Percentiles rank a stretch among this genome's conserved stretches.
These are phyloP conservation scores for Groenewaldozyma salmanticensis DNA, from an alignment of 805 yeast species.

Conservation along the genomic window DNA sequence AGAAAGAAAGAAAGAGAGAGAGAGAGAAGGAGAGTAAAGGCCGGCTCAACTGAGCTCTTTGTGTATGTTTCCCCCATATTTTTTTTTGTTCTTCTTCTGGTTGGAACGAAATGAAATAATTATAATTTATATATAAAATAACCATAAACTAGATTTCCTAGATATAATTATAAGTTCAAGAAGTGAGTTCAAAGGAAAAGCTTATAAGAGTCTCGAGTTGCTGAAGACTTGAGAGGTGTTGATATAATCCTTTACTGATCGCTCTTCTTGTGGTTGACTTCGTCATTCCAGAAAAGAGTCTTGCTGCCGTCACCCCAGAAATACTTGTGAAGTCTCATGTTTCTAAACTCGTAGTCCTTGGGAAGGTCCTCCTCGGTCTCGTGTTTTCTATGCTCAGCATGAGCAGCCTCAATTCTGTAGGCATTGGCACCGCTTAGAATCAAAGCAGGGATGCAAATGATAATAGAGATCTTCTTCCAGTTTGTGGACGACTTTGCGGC, in stretches of 20 bases:
- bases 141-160: too few species aligned
- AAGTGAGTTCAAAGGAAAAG: too few species aligned
- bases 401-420: conserved; percentile 72
- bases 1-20: too few species aligned
- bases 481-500: conserved; percentile 62
- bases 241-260: neutral
- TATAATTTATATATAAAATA: too few species aligned
- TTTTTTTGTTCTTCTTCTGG: neutral
- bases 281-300: conserved; percentile 93
- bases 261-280: conserved; percentile 67
- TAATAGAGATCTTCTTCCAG: conserved; percentile 80
- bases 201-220: too few species aligned
- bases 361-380: conserved; percentile 91
- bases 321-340: conserved; percentile 75
- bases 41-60: too few species aligned
- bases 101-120: too few species aligned
- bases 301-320: conserved; percentile 99
- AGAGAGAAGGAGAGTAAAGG: too few species aligned
- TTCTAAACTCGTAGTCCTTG: conserved; percentile 79
- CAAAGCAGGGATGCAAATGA: conserved; percentile 77
- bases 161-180: too few species aligned
- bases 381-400: conserved; percentile 63
- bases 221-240: neutral
- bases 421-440: conserved; percentile 70
- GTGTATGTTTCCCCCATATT: too few species aligned